phyloP scores from a whole-genome alignment of 2,329 filamentous ascomycete genomes.

The Colletotrichum costaricense region DNA sequence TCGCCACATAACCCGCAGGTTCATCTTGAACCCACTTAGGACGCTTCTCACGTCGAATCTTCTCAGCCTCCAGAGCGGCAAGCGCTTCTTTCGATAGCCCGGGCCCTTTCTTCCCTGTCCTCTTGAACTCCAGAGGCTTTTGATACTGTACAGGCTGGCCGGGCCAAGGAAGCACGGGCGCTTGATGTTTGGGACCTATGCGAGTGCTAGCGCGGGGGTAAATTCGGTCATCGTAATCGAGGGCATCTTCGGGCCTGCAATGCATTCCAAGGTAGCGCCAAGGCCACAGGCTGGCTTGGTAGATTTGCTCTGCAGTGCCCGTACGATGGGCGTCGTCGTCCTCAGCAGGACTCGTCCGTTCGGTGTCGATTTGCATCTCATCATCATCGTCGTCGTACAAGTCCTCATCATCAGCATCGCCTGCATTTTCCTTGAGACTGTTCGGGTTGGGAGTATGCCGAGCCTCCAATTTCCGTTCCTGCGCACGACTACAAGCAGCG shows the following conservation, averaged over 20 bases:
- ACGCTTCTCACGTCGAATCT: conserved; percentile 79
- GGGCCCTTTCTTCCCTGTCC: conserved; percentile 79
- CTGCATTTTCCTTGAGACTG: conserved; percentile 70
- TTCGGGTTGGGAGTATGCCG: conserved; percentile 78
- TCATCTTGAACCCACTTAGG: conserved; percentile 96
- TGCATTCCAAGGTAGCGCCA: conserved; percentile 97
- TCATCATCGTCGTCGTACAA: conserved; percentile 79
- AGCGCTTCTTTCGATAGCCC: conserved; percentile 84
- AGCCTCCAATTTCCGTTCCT: conserved; percentile 91
- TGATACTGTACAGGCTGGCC: conserved; percentile 90
- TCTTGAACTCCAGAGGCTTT: conserved; percentile 88
- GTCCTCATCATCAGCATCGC: conserved; percentile 75
- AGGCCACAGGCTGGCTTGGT: conserved; percentile 94
- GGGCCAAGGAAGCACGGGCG: conserved; percentile 85
- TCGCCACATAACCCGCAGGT: conserved; percentile 84
- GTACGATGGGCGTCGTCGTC: conserved; percentile 65
- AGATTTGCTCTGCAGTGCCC: conserved; percentile 86
- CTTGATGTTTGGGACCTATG: conserved; percentile 91
- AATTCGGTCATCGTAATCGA: conserved; percentile 97
- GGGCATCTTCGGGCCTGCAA: conserved; percentile 91
- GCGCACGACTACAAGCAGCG: conserved; percentile 93
- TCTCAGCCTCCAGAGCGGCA: conserved; percentile 85
- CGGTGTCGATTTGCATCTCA: conserved; percentile 65
- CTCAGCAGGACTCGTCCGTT: conserved; percentile 72
- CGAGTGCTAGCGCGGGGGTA: conserved; percentile 96